A percentile compares a stretch with the other conserved stretches of the same genome.
phyloP scores from a whole-genome alignment of 495 filamentous ascomycete species.

The Cryomyces minteri region DNA sequence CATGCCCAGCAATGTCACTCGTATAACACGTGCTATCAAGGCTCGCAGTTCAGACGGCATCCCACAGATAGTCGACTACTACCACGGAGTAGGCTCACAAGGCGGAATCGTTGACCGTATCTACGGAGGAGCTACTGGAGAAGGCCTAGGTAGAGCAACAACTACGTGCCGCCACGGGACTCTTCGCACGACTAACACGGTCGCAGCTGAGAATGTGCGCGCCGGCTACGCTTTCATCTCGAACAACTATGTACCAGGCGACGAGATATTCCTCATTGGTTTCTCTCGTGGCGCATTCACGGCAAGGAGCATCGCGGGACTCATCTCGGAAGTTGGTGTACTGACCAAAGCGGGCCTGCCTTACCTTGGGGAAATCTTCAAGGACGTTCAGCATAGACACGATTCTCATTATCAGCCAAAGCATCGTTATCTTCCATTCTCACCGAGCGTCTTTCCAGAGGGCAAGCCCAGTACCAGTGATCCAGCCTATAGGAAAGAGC shows the following conservation, averaged over 20 bases:
- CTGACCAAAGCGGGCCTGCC: slow-evolving; percentile 46
- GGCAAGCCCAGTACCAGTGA: slow-evolving; percentile 30
- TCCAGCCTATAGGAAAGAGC: slow-evolving; percentile 17
- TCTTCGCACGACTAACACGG: no score
- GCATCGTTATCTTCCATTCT: slow-evolving; percentile 36
- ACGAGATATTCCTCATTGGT: slow-evolving; percentile 52
- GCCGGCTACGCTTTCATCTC: slow-evolving; percentile 49
- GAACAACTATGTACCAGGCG: slow-evolving; percentile 45
- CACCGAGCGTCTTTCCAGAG: slow-evolving; percentile 11
- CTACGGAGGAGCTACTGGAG: slow-evolving; percentile 15
- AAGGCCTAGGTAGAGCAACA: slow-evolving; percentile 9
- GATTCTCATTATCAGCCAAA: slow-evolving; percentile 32
- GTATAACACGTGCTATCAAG: slow-evolving; percentile 22
- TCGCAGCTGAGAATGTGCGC: slow-evolving; percentile 32
- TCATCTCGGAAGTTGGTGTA: slow-evolving; percentile 43
- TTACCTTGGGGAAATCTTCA: slow-evolving; percentile 43
- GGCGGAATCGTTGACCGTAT: slow-evolving; percentile 14
- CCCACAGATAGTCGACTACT: slow-evolving; percentile 22
- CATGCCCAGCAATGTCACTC: slow-evolving; percentile 21
- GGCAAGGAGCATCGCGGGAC: slow-evolving; percentile 40
- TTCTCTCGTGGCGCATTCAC: slow-evolving; percentile 64
- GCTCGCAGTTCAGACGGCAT: slow-evolving; percentile 19
- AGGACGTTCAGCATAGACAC: slow-evolving; percentile 38
- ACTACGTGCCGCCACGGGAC: no score
- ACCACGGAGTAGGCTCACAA: slow-evolving; percentile 18